Evolutionary conservation across 2,329 filamentous ascomycete genomes (phyloP), one percentile per base, ranked within the genome.

Genomic region (Claviceps citrina): DNA sequence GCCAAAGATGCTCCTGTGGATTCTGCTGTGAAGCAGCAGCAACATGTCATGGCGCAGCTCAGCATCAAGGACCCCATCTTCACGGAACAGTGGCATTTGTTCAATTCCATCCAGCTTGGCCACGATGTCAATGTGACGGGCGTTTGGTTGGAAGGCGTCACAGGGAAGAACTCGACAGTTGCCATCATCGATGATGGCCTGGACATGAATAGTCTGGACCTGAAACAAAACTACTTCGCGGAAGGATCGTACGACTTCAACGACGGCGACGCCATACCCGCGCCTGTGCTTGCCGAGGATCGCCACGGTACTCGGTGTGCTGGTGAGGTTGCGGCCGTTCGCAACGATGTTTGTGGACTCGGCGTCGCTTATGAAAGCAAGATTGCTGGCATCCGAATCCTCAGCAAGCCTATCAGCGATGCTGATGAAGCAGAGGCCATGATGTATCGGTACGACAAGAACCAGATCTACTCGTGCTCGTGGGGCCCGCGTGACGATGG

Each of bases 401-500:
- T 98, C 6, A 93, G 84, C 43, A 89, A 86, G 54, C 67, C 84
- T 36, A 95, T 98, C 47, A 81, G 79, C 38, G 91, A 98, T 56
- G 79, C 83, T 22, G 91, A 98, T 53, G 91, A 98, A 61, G 87
- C 91, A 19, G 68, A 81, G 24, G 84, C 91, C 18, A 78, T 98
- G 69, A 95, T 93, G 60, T 96, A 89, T 64, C 82, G 81, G 46
- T 91, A 77, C 53, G 78, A 95, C 52, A 68, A 89, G 45, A 98
- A 95, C 56, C 77, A 95, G 44, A 96, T 98, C 43, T 98, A 95
- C 63, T 98, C 91, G 1, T 98, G 91, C 64, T 98, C 91, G 0
- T 98, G 91, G 91, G 91, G 91, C 1, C 91, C 91, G 7, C 84
- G 86, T 0, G 91, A 98, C 53, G 87, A 96, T 56, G 91, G 91